Base-by-base conservation (phyloP, 2,329 filamentous ascomycete genomes). In the Elsinoe arachidis region DNA sequence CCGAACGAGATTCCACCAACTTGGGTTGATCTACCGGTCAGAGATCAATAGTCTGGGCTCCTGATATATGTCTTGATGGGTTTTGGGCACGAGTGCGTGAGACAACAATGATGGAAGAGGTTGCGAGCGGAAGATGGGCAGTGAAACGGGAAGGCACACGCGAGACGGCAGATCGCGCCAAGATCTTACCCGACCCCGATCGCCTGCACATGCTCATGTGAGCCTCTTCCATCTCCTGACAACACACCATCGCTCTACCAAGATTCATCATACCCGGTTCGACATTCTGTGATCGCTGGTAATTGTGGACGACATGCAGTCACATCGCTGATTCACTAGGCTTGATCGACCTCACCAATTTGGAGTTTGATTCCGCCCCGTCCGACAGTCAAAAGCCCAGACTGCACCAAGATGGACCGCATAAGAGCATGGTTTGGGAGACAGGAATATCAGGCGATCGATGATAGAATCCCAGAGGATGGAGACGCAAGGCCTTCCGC, bases 391-490 rank as follows among this genome's bases (percentile, higher is more conserved):
- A 47, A 3, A 10, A 14, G 23, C 3, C 21, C 35, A 12, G 1
- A 49, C 14, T 17, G 3, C 19, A 10, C 26, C 37, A 44, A 33
- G 19, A 56, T 56, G 54, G 54, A 56, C 4, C 39, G 54, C 39
- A 56, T 56, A 56, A 56, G 54, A 56, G 54, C 54, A 47, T 56
- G 54, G 54, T 47, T 56, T 41, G 34, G 37, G 7, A 21, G 43
- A 21, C 38, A 41, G 30, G 54, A 56, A 41, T 56, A 56, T 38
- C 38, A 56, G 43, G 23, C 54, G 19, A 23, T 56, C 15, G 30
- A 21, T 10, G 15, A 34, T 43, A 12, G 47, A 58, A 33, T 17
- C 26, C 34, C 38, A 41, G 14, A 19, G 6, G 11, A 33, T 46
- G 11, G 11, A 15, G 21, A 57, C 35, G 37, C 35, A 53, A 41